Evolutionary conservation across 768 basidiomycete species (phyloP).

Genomic region (Agrocybe praecox): DNA sequence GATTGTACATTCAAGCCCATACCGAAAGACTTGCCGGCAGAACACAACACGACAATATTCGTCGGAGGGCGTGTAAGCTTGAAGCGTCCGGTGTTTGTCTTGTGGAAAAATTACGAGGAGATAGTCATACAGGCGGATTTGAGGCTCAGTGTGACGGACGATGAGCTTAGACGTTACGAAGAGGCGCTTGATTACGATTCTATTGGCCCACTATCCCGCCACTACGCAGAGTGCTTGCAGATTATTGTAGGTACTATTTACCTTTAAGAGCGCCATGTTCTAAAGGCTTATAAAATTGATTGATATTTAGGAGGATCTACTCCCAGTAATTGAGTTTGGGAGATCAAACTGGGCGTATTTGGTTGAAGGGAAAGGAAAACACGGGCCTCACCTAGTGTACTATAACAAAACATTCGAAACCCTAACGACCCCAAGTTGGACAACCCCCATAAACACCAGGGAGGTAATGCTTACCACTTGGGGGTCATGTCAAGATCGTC

Average conservation of each 20-base stretch:
- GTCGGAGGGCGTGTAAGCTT: not conserved
- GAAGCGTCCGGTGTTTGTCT: not conserved
- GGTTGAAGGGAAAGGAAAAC: conserved; percentile 8
- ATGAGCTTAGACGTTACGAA: too few species aligned
- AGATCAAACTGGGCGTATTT: conserved; percentile 14
- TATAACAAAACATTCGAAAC: conserved; percentile 20
- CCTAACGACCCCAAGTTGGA: conserved; percentile 36
- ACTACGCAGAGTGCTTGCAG: too few species aligned
- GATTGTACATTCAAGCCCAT: conserved; percentile 4
- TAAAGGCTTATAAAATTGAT: too few species aligned
- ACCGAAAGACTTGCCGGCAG: conserved; percentile 3
- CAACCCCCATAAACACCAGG: conserved; percentile 33
- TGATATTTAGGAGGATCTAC: conserved; percentile 7
- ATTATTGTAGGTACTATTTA: too few species aligned
- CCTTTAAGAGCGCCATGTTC: too few species aligned
- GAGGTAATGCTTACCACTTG: conserved; percentile 40
- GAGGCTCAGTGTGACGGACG: too few species aligned
- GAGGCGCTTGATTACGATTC: too few species aligned
- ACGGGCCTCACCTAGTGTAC: conserved; percentile 33
- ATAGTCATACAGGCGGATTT: conserved; percentile 3
- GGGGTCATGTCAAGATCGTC: conserved; percentile 24
- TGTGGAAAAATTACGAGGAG: conserved; percentile 4
- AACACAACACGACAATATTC: not conserved
- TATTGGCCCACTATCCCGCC: too few species aligned
- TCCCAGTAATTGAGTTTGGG: conserved; percentile 11